A percentile compares a stretch with the other conserved stretches of the same genome.
These are phyloP conservation scores for Glutinoglossum americanum DNA, from an alignment of 495 filamentous ascomycete species.

Conservation along the genomic window DNA sequence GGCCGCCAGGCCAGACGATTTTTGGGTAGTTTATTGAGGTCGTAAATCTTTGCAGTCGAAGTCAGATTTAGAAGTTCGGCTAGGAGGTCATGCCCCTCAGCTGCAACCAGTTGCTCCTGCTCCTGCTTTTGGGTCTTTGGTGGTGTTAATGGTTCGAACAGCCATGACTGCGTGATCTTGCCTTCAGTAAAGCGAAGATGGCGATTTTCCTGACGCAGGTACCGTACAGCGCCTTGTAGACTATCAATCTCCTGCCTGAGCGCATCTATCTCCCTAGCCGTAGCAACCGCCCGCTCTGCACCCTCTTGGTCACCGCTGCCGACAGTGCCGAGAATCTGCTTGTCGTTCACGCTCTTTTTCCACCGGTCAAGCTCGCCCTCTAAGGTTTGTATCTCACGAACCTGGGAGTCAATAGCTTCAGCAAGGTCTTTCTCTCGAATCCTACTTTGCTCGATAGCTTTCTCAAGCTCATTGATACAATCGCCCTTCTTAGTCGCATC, in stretches of 20 bases:
- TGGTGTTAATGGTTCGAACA: conserved; percentile 40
- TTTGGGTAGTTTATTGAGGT: conserved; percentile 10
- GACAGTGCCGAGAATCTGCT: conserved; percentile 26
- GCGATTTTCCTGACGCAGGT: conserved; percentile 56
- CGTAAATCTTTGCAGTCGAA: conserved; percentile 17
- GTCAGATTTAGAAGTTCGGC: conserved; percentile 49
- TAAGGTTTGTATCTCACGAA: conserved; percentile 35
- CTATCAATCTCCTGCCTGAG: conserved; percentile 47
- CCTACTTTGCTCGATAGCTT: conserved; percentile 32
- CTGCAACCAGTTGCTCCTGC: conserved; percentile 34
- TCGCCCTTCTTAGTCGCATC: conserved; percentile 52
- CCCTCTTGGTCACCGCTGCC: conserved; percentile 25
- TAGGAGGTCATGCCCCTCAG: conserved; percentile 50
- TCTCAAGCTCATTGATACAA: conserved; percentile 41
- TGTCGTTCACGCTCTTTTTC: conserved; percentile 18
- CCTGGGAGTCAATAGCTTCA: conserved; percentile 31
- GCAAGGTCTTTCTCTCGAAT: conserved; percentile 25
- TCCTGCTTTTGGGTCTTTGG: conserved; percentile 25
- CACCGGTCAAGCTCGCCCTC: conserved; percentile 47
- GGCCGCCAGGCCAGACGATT: conserved; percentile 41
- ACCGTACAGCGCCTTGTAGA: conserved; percentile 57
- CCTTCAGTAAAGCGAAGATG: conserved; percentile 32
- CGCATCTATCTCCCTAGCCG: conserved; percentile 43
- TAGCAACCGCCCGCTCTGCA: conserved; percentile 37
- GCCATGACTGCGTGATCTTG: conserved; percentile 39